Evolutionary conservation across 208 protist genomes (phyloP).

Genomic region (Zelonia costaricensis): DNA sequence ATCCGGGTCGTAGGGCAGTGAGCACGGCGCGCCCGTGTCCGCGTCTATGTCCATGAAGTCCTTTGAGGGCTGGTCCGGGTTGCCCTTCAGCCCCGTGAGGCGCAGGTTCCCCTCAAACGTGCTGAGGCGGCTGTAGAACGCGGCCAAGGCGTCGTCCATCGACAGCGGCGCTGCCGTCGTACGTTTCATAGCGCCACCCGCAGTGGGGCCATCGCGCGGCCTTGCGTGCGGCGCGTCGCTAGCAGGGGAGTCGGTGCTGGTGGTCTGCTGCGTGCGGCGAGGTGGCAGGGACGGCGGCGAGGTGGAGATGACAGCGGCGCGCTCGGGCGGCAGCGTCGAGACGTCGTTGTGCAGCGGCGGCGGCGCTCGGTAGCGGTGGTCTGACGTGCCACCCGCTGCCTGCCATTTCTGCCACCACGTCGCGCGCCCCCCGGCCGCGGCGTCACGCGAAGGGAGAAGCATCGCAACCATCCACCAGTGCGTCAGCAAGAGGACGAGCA

Average conservation of each 20-base stretch:
- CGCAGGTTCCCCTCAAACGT: constrained; percentile 42
- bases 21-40: constrained; percentile 33
- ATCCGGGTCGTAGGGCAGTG: constrained; percentile 50
- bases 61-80: constrained; percentile 59
- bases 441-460: constrained; percentile 1
- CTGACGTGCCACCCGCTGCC: background rate
- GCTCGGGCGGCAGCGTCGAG: constrained; percentile 18
- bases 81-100: constrained; percentile 37
- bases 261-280: background rate
- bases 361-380: constrained; percentile 5
- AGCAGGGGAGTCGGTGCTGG: background rate
- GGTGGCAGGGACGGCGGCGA: constrained; percentile 10
- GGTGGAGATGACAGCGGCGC: constrained; percentile 21
- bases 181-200: background rate
- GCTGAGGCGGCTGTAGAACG: constrained; percentile 22
- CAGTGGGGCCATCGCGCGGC: too few species aligned
- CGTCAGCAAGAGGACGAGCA: constrained; percentile 3
- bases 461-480: constrained; percentile 13
- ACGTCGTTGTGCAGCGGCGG: constrained; percentile 35
- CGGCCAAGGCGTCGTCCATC: constrained; percentile 15
- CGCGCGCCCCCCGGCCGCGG: too few species aligned
- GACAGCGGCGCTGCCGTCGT: background rate
- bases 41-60: constrained; percentile 66
- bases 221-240: background rate
- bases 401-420: constrained; percentile 12